These are phyloP conservation scores for Aureobasidium sp. DNA, from an alignment of 2,329 filamentous ascomycete species.

Conservation along the genomic window DNA sequence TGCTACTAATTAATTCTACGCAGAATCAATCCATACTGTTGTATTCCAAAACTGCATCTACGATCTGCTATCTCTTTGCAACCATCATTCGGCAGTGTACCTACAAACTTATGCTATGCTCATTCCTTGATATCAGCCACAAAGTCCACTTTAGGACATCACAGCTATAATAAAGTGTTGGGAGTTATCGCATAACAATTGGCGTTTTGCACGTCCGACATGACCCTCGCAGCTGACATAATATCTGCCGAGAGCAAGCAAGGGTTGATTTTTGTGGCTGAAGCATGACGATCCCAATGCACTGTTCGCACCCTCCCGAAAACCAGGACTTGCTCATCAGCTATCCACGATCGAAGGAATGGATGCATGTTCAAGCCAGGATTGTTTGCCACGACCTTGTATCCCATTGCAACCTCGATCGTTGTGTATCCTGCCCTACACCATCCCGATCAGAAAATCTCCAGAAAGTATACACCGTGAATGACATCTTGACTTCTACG, in stretches of 20 bases:
- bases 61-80: neutral
- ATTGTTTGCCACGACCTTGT: slow-evolving; percentile 12
- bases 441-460: neutral
- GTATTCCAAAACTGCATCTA: neutral
- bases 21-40: neutral
- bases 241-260: neutral
- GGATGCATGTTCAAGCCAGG: slow-evolving; percentile 1
- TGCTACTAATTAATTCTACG: neutral
- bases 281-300: slow-evolving; percentile 12
- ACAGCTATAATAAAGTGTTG: neutral
- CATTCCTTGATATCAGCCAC: neutral
- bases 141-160: neutral
- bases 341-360: slow-evolving; percentile 8
- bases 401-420: slow-evolving; percentile 2
- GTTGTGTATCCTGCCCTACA: neutral
- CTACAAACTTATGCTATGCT: neutral
- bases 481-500: neutral
- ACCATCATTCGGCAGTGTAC: neutral
- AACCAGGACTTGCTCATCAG: slow-evolving; percentile 4
- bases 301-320: neutral
- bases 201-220: neutral
- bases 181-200: neutral
- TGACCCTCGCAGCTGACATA: neutral
- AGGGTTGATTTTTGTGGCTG: neutral
- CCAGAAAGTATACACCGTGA: neutral